phyloP scores from a whole-genome alignment of 2,329 filamentous ascomycete species.

The Cercospora citrullina region DNA sequence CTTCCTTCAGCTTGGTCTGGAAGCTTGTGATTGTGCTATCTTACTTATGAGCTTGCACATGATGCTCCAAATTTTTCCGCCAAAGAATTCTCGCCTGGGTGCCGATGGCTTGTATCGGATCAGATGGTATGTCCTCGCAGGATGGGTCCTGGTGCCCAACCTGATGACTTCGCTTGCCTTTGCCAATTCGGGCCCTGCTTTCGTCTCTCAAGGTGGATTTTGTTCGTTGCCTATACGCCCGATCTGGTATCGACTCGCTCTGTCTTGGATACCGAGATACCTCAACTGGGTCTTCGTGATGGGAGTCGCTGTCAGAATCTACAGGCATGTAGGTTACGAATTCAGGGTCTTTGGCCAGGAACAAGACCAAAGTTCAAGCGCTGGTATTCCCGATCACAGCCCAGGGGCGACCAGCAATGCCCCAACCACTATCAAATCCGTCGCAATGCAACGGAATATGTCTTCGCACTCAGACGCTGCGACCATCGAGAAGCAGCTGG shows the following conservation, averaged over 20 bases:
- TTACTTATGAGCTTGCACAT: conserved; percentile 74
- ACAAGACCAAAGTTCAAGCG: conserved; percentile 30
- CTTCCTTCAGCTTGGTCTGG: conserved; percentile 32
- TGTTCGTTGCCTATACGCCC: conserved; percentile 69
- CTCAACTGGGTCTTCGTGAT: conserved; percentile 66
- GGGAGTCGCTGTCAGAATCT: conserved; percentile 67
- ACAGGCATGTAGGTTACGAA: conserved; percentile 60
- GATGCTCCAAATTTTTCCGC: conserved; percentile 68
- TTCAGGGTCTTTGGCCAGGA: conserved; percentile 44
- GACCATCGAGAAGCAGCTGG: conserved; percentile 21
- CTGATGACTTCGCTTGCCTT: conserved; percentile 65
- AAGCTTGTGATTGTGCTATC: conserved; percentile 61
- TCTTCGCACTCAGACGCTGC: conserved; percentile 22
- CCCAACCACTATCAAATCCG: conserved; percentile 2
- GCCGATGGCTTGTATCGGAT: conserved; percentile 69
- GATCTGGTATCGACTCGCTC: conserved; percentile 66
- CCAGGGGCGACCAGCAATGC: conserved; percentile 6
- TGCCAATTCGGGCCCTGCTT: conserved; percentile 55
- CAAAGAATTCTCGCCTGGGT: conserved; percentile 44
- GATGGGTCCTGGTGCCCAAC: conserved; percentile 60
- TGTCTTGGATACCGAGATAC: conserved; percentile 75
- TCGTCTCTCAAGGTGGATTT: conserved; percentile 64
- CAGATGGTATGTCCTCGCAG: conserved; percentile 59
- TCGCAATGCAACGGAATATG: conserved; percentile 15
- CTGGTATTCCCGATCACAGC: conserved; percentile 16